Base-by-base conservation (phyloP, 305 asterid genomes). In the Fraxinus ornus region DNA sequence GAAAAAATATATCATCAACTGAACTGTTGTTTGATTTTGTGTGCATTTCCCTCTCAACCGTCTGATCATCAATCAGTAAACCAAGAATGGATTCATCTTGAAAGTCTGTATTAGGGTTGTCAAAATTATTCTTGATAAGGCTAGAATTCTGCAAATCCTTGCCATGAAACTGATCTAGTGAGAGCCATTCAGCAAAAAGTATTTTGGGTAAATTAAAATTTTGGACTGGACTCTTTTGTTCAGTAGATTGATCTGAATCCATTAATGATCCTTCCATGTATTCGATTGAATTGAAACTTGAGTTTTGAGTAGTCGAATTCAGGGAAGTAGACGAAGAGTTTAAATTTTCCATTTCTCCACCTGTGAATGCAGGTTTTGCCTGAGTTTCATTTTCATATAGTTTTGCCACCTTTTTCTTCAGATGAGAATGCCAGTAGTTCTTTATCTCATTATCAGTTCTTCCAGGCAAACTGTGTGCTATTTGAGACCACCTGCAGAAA, bases 361-460 rank as follows among this genome's bases (percentile, higher is more conserved):
- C 71, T 21, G 64, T 70, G 60, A 37, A 24, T 30, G 35, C 88
- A 3, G 77, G 78, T 19, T 84, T 70, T 44, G 13, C 74, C 6
- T 22, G 86, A 74, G 84, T 49, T 80, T 85, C 88, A 32, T 75
- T 41, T 81, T 85, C 80, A 15, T 15, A 86, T 55, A 32, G 74
- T 80, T 88, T 91, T 7, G 88, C 66, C 0, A 85, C 90, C 77
- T 89, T 82, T 83, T 90, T 93, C 93, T 94, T 95, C 4, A 95
- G 91, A 86, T 91, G 86, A 49, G 98, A 93, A 81, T 95, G 98
- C 98, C 98, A 95, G 75, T 91, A 81, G 75, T 94, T 94, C 76
- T 94, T 94, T 44, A 93, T 90, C 86, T 93, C 98, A 12, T 94
- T 94, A 44, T 94, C 98, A 0, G 95, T 92, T 85, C 98, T 89